Conservation (phyloP, 139 green algal genomes). For the Gonium pectorale region DNA sequence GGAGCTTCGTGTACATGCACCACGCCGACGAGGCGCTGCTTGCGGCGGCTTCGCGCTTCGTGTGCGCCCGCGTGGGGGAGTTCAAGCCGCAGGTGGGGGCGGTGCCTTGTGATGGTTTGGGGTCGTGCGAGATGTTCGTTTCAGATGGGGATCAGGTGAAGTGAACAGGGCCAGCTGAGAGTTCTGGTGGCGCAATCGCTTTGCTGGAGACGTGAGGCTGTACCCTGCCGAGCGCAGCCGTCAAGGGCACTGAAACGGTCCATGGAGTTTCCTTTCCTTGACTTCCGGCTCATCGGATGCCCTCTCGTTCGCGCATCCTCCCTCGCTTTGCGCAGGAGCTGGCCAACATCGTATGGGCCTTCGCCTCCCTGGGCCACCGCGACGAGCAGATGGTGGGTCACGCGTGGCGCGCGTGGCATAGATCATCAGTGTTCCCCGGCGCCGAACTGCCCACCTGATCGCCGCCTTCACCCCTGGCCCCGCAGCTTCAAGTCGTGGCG, state of each 20-base stretch:
- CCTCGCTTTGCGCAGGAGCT: slow-evolving; percentile 67
- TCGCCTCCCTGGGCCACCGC: slow-evolving; percentile 62
- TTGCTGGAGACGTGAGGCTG: too few species aligned
- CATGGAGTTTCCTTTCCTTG: too few species aligned
- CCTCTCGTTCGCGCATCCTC: too few species aligned
- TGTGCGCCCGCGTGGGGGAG: slow-evolving; percentile 39
- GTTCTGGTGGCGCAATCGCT: too few species aligned
- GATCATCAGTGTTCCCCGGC: background rate
- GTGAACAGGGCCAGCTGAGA: too few species aligned
- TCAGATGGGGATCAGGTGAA: too few species aligned
- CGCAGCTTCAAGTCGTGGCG: slow-evolving; percentile 29
- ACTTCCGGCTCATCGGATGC: too few species aligned
- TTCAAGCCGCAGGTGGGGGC: slow-evolving; percentile 58
- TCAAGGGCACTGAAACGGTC: too few species aligned
- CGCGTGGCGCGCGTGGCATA: background rate
- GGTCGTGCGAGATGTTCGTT: too few species aligned
- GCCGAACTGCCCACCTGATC: background rate
- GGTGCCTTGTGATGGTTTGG: background rate
- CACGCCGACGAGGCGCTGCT: slow-evolving; percentile 63
- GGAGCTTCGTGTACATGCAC: slow-evolving; percentile 75
- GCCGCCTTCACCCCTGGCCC: background rate
- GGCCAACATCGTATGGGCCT: slow-evolving; percentile 75
- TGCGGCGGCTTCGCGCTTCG: slow-evolving; percentile 41
- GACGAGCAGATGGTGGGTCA: slow-evolving; percentile 47
- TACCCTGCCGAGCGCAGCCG: too few species aligned